Evolutionary conservation across 2,329 filamentous ascomycete genomes (phyloP), one percentile per base, ranked within the genome.

Genomic region (Phoma herbarum): DNA sequence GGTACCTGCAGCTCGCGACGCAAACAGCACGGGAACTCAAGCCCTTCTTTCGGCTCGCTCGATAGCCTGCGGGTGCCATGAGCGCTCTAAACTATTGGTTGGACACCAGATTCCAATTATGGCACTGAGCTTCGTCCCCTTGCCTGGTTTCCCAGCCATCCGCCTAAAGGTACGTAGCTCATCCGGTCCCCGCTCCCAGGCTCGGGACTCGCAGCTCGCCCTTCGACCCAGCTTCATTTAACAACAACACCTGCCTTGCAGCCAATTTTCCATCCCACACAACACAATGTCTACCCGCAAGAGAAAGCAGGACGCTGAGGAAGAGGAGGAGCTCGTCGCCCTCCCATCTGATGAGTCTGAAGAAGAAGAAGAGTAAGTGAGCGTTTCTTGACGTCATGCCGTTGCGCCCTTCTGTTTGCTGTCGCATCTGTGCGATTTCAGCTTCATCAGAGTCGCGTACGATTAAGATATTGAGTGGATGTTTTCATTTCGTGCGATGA

Each of bases 281-380:
- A 18, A 44, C 37, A 66, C 49, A 59, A 78, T 80, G 78, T 77
- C 78, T 41, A 80, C 78, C 48, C 77, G 79, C 66, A 80, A 80
- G 70, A 75, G 78, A 63, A 80, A 80, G 74, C 75, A 79, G 54
- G 76, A 78, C 18, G 73, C 73, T 48, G 74, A 75, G 46, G 76
- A 78, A 52, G 75, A 78, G 62, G 77, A 79, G 65, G 78, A 81
- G 75, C 76, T 81, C 55, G 72, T 77, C 53, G 77, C 77, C 42
- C 77, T 81, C 26, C 79, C 79, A 4, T 77, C 76, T 56, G 76
- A 78, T 51, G 78, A 79, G 59, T 76, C 75, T 52, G 78, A 80
- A 58, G 73, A 76, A 60, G 78, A 80, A 75, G 79, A 77, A 74
- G 78, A 78, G 76, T 78, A 70, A 77, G 76, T 77, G 61, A 58